Conservation (phyloP, 352 stramenopile genomes). For the Phytophthora cajani region DNA sequence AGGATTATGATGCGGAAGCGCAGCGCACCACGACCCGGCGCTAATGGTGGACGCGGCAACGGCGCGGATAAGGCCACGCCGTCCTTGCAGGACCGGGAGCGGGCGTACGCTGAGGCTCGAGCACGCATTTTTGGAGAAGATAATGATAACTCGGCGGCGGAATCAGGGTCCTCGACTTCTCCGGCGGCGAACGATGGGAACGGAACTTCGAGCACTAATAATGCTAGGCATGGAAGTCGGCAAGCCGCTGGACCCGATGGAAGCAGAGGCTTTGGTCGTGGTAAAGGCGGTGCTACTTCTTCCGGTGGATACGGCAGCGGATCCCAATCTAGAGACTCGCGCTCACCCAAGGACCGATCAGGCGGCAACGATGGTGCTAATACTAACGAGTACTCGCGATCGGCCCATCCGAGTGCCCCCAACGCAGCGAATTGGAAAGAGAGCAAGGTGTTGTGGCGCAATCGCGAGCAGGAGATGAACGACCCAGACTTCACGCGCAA, state of each 20-base stretch:
- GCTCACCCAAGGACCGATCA: slow-evolving; percentile 21
- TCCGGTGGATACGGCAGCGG: slow-evolving; percentile 5
- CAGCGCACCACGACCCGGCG: slow-evolving; percentile 38
- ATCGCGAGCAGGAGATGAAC: slow-evolving; percentile 94
- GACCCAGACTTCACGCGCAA: slow-evolving; percentile 93
- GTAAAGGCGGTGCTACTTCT: slow-evolving; percentile 1
- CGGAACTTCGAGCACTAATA: slow-evolving; percentile 13
- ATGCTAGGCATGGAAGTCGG: slow-evolving; percentile 32
- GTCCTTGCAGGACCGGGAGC: slow-evolving; percentile 93
- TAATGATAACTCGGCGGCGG: slow-evolving; percentile 23
- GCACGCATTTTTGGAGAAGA: slow-evolving; percentile 94
- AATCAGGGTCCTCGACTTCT: slow-evolving; percentile 35
- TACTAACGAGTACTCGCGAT: slow-evolving; percentile 22
- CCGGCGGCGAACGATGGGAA: slow-evolving; percentile 20
- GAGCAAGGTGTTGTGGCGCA: slow-evolving; percentile 94
- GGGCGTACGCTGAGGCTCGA: slow-evolving; percentile 93
- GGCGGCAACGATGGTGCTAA: slow-evolving; percentile 12
- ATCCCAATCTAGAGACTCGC: slow-evolving; percentile 15
- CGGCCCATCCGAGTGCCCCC: slow-evolving; percentile 28
- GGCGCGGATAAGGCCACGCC: slow-evolving; percentile 66
- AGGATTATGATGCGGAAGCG: slow-evolving; percentile 95
- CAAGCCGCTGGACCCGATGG: slow-evolving; percentile 68
- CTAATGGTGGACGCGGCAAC: slow-evolving; percentile 50
- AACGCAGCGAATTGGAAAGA: slow-evolving; percentile 82
- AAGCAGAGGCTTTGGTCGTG: slow-evolving; percentile 51